Base-by-base conservation (phyloP, 345 rosid species). In the Eutrema japonicum region DNA sequence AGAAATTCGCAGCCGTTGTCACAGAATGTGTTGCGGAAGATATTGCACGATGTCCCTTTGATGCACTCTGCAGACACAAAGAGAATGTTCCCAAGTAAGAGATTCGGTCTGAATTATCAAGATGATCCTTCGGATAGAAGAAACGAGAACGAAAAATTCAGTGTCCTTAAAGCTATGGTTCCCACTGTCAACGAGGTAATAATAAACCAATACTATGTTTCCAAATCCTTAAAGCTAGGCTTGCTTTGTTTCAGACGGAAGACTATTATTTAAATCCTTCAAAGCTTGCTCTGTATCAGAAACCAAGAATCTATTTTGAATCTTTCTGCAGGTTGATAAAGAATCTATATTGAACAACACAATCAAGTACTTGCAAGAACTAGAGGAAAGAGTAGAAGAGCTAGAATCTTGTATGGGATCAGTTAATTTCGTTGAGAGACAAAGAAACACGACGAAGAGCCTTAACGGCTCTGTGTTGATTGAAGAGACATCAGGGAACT, bases 321-420 rank as follows among this genome's bases (percentile, higher is more conserved):
- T 50, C 5, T 11, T 37, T 11, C 2, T 74, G 78, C 84, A 89
- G 92, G 75, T 82, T 59, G 92, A 84, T 68, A 86, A 88, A 79
- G 84, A 83, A 64, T 81, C 88, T 16, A 78, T 89, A 77, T 81
- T 89, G 43, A 80, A 78, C 53, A 85, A 85, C 75, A 86, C 91
- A 49, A 89, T 86, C 45, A 81, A 77, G 64, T 85, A 89, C 86
- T 70, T 88, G 67, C 81, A 83, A 77, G 85, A 80, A 72, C 89
- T 89, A 10, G 88, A 88, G 71, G 88, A 88, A 55, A 85, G 90
- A 74, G 91, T 93, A 7, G 96, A 88, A 74, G 94, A 88, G 71
- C 71, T 89, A 64, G 91, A 93, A 79, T 89, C 97, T 46, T 84
- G 94, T 82, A 83, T 72, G 85, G 88, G 84, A 45, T 85, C 85